These are phyloP conservation scores for Claviceps sp. DNA, from an alignment of 2,329 filamentous ascomycete genomes.

Conservation along the genomic window DNA sequence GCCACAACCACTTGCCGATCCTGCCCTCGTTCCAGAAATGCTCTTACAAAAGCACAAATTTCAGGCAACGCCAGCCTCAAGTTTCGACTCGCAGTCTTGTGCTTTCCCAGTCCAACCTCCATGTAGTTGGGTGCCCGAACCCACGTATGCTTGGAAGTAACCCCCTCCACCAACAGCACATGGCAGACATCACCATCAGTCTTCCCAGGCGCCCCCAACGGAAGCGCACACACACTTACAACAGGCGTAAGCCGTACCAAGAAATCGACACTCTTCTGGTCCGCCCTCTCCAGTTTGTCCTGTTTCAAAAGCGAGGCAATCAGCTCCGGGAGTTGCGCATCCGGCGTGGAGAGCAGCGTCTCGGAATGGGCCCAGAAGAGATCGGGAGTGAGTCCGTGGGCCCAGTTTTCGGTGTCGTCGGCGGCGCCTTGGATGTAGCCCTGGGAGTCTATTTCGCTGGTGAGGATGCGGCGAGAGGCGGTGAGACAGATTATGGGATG, in stretches of 20 bases:
- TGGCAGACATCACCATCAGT: slow-evolving; percentile 18
- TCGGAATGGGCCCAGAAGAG: slow-evolving; percentile 66
- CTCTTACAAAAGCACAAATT: slow-evolving; percentile 43
- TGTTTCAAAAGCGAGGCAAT: slow-evolving; percentile 26
- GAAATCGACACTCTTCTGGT: too few relatives aligned
- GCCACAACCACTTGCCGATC: slow-evolving; percentile 38
- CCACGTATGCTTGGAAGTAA: slow-evolving; percentile 31
- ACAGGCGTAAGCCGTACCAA: slow-evolving; percentile 19
- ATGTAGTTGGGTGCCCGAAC: slow-evolving; percentile 25
- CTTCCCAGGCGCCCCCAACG: slow-evolving; percentile 8
- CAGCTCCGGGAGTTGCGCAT: slow-evolving; percentile 45
- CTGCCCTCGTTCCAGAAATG: slow-evolving; percentile 17
- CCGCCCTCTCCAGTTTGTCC: not conserved
- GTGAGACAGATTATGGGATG: slow-evolving; percentile 75
- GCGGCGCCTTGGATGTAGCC: slow-evolving; percentile 85
- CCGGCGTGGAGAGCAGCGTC: slow-evolving; percentile 45
- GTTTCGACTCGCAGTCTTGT: slow-evolving; percentile 71
- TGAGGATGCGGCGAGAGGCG: slow-evolving; percentile 58
- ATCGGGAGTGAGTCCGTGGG: slow-evolving; percentile 59
- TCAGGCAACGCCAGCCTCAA: slow-evolving; percentile 57
- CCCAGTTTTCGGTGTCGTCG: slow-evolving; percentile 93
- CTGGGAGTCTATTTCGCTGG: slow-evolving; percentile 49
- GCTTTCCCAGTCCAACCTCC: slow-evolving; percentile 51
- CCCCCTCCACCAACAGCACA: slow-evolving; percentile 28
- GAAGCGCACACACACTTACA: slow-evolving; percentile 24